Evolutionary conservation across 257 asterid genomes (phyloP).

Genomic region (Solanum habrochaites): DNA sequence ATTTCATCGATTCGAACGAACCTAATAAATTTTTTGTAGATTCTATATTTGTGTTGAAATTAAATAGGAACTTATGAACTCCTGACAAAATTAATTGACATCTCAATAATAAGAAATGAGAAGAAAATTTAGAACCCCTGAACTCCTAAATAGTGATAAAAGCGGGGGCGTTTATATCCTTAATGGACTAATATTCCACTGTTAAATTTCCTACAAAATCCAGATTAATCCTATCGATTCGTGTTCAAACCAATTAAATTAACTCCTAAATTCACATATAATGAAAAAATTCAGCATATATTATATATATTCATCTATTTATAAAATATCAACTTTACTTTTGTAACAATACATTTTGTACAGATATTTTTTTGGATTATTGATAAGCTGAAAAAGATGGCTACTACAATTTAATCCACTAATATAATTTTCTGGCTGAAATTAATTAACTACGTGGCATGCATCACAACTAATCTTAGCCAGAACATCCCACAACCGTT

Average conservation of each 20-base stretch:
- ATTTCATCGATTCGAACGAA: too few relatives aligned
- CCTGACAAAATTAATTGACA: too few relatives aligned
- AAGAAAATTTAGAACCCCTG: too few relatives aligned
- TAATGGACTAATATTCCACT: not conserved
- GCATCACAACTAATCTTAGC: slow-evolving; percentile 19
- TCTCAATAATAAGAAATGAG: too few relatives aligned
- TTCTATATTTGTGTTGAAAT: too few relatives aligned
- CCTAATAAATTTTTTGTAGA: too few relatives aligned
- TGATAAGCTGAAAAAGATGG: not conserved
- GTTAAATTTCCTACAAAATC: too few relatives aligned
- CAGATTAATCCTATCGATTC: not conserved
- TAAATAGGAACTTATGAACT: too few relatives aligned
- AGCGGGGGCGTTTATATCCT: not conserved
- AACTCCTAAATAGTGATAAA: too few relatives aligned
- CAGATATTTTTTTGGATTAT: not conserved
- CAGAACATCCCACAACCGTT: slow-evolving; percentile 53
- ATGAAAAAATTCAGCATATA: not conserved
- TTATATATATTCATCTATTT: too few relatives aligned
- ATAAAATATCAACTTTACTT: too few relatives aligned
- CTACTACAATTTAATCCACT: not conserved
- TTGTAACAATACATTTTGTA: not conserved
- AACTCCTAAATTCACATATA: not conserved
- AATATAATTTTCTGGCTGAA: not conserved
- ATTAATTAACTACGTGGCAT: not conserved
- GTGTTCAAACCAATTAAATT: not conserved